Evolutionary conservation across 495 filamentous ascomycete genomes (phyloP), one percentile per base, ranked within the genome.

Genomic region (Rhypophila decipiens): DNA sequence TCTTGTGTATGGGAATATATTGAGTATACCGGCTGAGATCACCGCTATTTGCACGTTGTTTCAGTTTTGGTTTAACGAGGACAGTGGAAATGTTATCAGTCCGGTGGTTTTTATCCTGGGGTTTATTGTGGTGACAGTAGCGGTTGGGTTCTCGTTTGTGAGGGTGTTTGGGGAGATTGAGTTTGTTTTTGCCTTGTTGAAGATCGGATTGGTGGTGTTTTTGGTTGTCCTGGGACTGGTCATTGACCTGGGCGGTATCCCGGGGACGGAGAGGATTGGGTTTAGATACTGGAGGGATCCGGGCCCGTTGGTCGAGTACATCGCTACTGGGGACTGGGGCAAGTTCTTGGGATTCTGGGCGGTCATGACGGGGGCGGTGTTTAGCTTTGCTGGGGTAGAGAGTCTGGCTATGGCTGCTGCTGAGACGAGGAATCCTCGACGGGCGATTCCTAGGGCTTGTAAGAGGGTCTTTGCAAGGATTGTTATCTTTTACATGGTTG

Each of bases 381-480:
- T 79, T 60, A 72, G 69, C 0, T 83, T 79, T 48, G 70, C 77
- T 1, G 79, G 78, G 19, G 69, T 82, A 20, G 72, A 76, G 53
- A 76, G 71, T 29, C 68, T 79, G 1, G 78, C 78, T 22, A 78
- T 89, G 51, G 84, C 86, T 5, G 83, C 85, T 1, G 84, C 81
- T 39, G 86, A 90, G 67, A 86, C 84, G 5, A 72, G 79, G 44
- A 86, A 88, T 50, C 84, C 84, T 2, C 70, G 82, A 50, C 76
- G 79, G 56, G 83, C 82, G 22, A 80, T 88, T n/a, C 84, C 84
- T 0, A 73, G 77, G 13, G 84, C 83, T 0, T 82, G 85, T 46
- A 77, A 76, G 48, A 80, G 83, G 51, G 84, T 84, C 3, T 86
- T 86, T 58, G 83, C 72, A 65, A 74, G 84, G 17, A 85, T 88